A percentile compares a stretch with the other conserved stretches of the same genome.
phyloP scores from a whole-genome alignment of 1,284 basidiomycete genomes.

The Kalmanozyma brasiliensis region DNA sequence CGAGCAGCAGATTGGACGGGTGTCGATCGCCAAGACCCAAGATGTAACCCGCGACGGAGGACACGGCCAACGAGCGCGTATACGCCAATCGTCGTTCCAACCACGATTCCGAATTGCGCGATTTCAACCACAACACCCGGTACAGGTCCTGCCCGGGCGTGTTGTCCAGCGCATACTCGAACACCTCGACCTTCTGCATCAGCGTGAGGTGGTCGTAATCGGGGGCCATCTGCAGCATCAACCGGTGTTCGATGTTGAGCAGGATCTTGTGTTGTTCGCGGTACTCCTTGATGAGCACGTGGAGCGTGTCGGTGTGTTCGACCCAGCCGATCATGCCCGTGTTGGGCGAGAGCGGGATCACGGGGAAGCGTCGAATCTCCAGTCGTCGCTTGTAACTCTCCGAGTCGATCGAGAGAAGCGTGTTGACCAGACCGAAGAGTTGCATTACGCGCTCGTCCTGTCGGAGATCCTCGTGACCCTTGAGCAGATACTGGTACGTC shows the following conservation, averaged over 20 bases:
- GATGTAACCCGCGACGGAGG: conserved; percentile 75
- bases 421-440: conserved; percentile 96
- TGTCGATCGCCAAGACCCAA: conserved; percentile 98
- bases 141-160: conserved; percentile 99
- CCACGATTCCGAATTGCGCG: conserved; percentile 95
- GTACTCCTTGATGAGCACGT: conserved; percentile 87
- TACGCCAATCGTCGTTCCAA: conserved; percentile 96
- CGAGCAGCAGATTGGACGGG: conserved; percentile 93
- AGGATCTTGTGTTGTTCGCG: conserved; percentile 78
- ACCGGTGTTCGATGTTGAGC: conserved; percentile 95
- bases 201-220: conserved; percentile 96
- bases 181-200: conserved; percentile 98
- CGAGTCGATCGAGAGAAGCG: conserved; percentile 88
- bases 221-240: conserved; percentile 99
- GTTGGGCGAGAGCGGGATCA: conserved; percentile 95
- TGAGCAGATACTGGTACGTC: conserved; percentile 92
- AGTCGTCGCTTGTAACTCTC: conserved; percentile 95
- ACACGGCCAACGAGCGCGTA: conserved; percentile 84
- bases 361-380: conserved; percentile 91
- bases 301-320: conserved; percentile 95
- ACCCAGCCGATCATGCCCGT: conserved; percentile 96
- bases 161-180: conserved; percentile 98
- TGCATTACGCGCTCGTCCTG: conserved; percentile 99
- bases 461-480: conserved; percentile 98
- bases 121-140: conserved; percentile 95